Evolutionary conservation across 2,329 filamentous ascomycete genomes (phyloP), one percentile per base, ranked within the genome.

Genomic region (Verticillium nubilum): DNA sequence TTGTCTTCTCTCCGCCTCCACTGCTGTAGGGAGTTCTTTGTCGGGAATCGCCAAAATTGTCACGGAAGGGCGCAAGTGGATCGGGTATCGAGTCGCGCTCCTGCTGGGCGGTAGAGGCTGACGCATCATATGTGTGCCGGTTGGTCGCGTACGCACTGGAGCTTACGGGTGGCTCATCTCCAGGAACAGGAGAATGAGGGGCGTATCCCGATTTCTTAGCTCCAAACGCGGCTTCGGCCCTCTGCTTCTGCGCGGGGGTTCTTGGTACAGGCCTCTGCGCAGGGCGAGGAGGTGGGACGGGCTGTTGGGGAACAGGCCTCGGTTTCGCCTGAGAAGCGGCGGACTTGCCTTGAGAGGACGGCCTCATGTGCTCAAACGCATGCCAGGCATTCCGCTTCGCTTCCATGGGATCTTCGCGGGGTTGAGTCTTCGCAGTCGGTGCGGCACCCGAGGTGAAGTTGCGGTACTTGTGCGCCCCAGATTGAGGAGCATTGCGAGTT

Each of bases 1-100:
- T 80, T 4, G 82, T 80, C 71, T 81, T 86, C 68, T 87, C 85
- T 33, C 85, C 83, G 13, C 81, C 77, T 31, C 80, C 77, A 1
- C 76, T 78, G 50, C 78, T 76, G 66, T 87, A 87, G 0, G 84
- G 83, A 5, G 81, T 83, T 64, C 82, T 83, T 58, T 83, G 76
- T n/a, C 83, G 77, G n/a, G 71, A 69, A 61, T 86, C 81, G 50
- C 73, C 59, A 52, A 73, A 74, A 1, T 70, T 70, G 4, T 79
- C 76, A 65, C 76, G 74, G 60, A 83, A 82, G 56, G 78, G 73
- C 25, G 74, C 76, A 50, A 83, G 66, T 2, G 79, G 80, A 62
- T 85, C 80, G n/a, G 73, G 71, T 63, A 74, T 71, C 13, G 70
- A 68, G 54, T 56, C 65, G 63, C 23, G 65, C 59, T 27, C 60